Base-by-base conservation (phyloP, 2,329 filamentous ascomycete genomes). In the Calycina herbarum region DNA sequence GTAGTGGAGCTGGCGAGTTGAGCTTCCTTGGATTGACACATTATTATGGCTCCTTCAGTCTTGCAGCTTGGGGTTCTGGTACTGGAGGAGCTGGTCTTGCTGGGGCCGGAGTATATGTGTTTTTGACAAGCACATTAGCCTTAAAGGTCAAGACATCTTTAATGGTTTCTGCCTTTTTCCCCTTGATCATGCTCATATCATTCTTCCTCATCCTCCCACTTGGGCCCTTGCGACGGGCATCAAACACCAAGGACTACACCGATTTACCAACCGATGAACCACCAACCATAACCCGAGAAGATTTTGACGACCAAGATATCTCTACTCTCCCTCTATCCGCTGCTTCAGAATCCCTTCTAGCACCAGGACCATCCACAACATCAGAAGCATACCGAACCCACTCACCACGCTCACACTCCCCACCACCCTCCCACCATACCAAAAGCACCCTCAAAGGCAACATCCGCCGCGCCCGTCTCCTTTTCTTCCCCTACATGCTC, bases 1-100 rank as follows among this genome's bases (percentile, higher is more conserved):
- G 91, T 72, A 93, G 89, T 68, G 95, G 95, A 17, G 91, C 85
- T 20, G 95, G 95, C 38, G 95, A 98, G 80, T 82, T 97, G 66
- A 96, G 90, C 77, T 97, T 98, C 75, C 81, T 99, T 5, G 91
- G 93, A 0, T 79, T 99, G 73, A 96, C 94, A 15, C 94, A 98
- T 76, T 97, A 91, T 80, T 98, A 98, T 74, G 95, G 94, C 0
- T 89, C 87, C 8, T 89, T 92, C 78, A 93, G 92, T 72, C 83
- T 98, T 20, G 94, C 94, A 0, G 89, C 92, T 42, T 99, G 95
- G 95, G 91, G 93, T 0, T 94, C 91, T 69, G 94, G 94, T 0
- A 97, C 94, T 0, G 94, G 94, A 1, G 94, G 91, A 0, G 94
- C 94, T 0, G 94, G 94, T 0, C 78, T 99, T 65, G 83, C 94